Percentiles rank a stretch among this genome's conserved stretches.
Evolutionary conservation across 352 stramenopile genomes (phyloP).

Genomic region (Phytophthora aleatoria): DNA sequence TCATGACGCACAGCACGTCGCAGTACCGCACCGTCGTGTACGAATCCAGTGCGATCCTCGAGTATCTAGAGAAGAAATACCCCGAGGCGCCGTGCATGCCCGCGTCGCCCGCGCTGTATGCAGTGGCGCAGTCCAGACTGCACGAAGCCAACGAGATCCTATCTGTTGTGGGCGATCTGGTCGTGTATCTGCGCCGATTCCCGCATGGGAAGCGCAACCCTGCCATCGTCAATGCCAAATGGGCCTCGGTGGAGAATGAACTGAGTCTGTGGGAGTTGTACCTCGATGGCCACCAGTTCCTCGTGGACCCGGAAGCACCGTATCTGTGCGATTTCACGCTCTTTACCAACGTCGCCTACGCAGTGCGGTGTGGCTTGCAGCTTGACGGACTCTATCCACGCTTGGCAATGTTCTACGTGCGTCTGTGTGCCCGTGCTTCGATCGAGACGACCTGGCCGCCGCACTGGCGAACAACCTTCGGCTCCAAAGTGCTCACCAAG

Average conservation of each 20-base stretch:
- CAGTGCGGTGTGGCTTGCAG: slow-evolving; percentile 82
- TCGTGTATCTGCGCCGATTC: slow-evolving; percentile 82
- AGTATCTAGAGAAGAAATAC: slow-evolving; percentile 81
- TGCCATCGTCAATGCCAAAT: slow-evolving; percentile 70
- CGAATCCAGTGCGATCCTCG: slow-evolving; percentile 80
- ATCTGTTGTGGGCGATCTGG: slow-evolving; percentile 79
- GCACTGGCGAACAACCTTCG: slow-evolving; percentile 81
- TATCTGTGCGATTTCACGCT: slow-evolving; percentile 85
- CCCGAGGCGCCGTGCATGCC: slow-evolving; percentile 56
- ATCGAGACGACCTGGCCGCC: slow-evolving; percentile 83
- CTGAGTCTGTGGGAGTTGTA: slow-evolving; percentile 83
- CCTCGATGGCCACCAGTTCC: slow-evolving; percentile 61
- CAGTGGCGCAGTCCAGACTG: slow-evolving; percentile 74
- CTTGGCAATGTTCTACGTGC: slow-evolving; percentile 81
- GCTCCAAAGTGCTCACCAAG: slow-evolving; percentile 80
- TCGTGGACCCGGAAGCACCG: slow-evolving; percentile 62
- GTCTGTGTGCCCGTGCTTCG: slow-evolving; percentile 66
- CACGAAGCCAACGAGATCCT: slow-evolving; percentile 87
- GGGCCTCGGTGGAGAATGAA: slow-evolving; percentile 67
- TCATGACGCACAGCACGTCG: slow-evolving; percentile 35
- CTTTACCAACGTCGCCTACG: slow-evolving; percentile 88
- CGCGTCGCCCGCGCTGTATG: slow-evolving; percentile 50
- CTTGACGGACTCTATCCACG: slow-evolving; percentile 82
- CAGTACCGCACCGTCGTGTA: slow-evolving; percentile 69
- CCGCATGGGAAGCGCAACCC: slow-evolving; percentile 60